These are phyloP conservation scores for Aspergillus neoniger DNA, from an alignment of 2,329 filamentous ascomycete species.

Conservation along the genomic window DNA sequence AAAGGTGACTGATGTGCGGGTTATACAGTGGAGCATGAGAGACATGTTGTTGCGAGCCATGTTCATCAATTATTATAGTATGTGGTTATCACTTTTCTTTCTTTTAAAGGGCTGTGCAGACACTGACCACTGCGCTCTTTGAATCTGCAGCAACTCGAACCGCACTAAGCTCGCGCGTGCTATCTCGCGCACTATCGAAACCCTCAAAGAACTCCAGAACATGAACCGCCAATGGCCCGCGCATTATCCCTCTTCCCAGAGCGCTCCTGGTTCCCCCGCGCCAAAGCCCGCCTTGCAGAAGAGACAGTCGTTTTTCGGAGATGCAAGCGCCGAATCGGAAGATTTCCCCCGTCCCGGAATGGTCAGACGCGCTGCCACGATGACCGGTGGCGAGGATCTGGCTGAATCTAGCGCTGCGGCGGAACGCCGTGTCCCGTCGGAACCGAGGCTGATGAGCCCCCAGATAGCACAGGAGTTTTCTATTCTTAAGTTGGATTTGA, in stretches of 20 bases:
- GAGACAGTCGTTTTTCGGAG: slow-evolving; percentile 38
- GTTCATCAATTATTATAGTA: slow-evolving; percentile 88
- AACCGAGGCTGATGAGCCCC: slow-evolving; percentile 83
- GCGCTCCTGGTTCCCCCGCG: slow-evolving; percentile 27
- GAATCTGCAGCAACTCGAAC: slow-evolving; percentile 69
- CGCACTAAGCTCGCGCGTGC: slow-evolving; percentile 81
- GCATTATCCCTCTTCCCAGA: slow-evolving; percentile 74
- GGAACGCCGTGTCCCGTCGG: slow-evolving; percentile 62
- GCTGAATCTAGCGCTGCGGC: slow-evolving; percentile 73
- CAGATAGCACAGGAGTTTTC: slow-evolving; percentile 97
- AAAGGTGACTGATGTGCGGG: slow-evolving; percentile 19
- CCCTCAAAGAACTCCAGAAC: slow-evolving; percentile 78
- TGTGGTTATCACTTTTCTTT: slow-evolving; percentile 16
- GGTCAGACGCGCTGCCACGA: slow-evolving; percentile 72
- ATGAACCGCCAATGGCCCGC: slow-evolving; percentile 93
- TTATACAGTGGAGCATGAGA: slow-evolving; percentile 60
- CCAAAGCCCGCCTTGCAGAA: slow-evolving; percentile 41
- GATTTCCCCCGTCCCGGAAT: slow-evolving; percentile 52
- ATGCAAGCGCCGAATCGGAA: slow-evolving; percentile 24
- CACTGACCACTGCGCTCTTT: background rate
- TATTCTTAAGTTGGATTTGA: slow-evolving; percentile 89
- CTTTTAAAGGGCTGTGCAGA: background rate
- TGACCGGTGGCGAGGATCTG: slow-evolving; percentile 59
- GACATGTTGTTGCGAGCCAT: slow-evolving; percentile 72
- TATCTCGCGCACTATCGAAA: slow-evolving; percentile 82